Evolutionary conservation across 805 yeast genomes (phyloP), one percentile per base, ranked within the genome.

Genomic region (Myxozyma monticola): DNA sequence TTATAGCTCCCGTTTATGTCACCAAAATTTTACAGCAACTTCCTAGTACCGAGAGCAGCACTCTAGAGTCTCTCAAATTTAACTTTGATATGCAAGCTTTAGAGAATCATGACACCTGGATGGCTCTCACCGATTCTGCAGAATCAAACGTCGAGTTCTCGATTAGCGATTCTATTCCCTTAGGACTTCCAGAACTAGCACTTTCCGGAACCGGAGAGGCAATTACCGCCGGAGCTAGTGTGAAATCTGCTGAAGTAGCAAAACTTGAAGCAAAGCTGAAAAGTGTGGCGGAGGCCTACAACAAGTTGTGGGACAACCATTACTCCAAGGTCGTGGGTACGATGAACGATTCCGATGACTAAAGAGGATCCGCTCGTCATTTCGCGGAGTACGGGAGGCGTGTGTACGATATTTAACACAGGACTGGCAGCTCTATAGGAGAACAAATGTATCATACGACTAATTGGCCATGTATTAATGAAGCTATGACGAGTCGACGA

Each of bases 61-160:
- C 29, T 4, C 30, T 47, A 9, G 46, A 47, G 14, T 47, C 51
- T 3, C 28, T 47, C 36, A 3, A 65, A 54, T 26, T 31, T 67
- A 21, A 68, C 65, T 14, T 45, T 48, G 35, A 53, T 66, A 42
- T 65, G 62, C 43, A 55, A 68, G 12, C 48, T 51, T 26, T 36
- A 10, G 41, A 40, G 3, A 48, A 42, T 12, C 63, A 61, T 34
- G 60, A 57, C n/a, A 17, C 60, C 18, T 53, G 59, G 56, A 26
- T 57, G 2, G 28, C 46, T 28, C 49, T 62, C 15, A 42, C 51
- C 25, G 37, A 37, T 30, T 30, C 29, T 21, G 15, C 25, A 4
- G 24, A 24, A 4, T 15, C 41, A 18, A 15, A 8, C 15, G 17
- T 20, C 43, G 24, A n/a, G 21, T n/a, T 22, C 6, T 20, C 29